These are phyloP conservation scores for Lyophyllum semitale DNA, from an alignment of 768 basidiomycete species.

Conservation along the genomic window DNA sequence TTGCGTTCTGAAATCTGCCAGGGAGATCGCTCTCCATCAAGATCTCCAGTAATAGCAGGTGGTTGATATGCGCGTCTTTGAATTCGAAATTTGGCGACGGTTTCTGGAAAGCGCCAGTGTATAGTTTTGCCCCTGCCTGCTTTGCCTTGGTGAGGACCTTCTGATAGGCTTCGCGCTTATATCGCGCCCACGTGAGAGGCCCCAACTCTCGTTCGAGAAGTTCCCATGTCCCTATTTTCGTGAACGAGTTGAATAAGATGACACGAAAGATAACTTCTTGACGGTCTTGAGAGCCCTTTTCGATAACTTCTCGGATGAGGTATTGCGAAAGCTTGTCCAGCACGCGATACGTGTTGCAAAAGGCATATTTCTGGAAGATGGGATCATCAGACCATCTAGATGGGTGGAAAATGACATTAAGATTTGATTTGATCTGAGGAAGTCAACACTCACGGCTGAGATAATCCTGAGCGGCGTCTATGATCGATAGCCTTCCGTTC, in stretches of 20 bases:
- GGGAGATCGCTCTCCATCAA: constrained; percentile 62
- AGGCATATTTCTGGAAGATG: constrained; percentile 55
- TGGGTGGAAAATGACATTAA: neutral
- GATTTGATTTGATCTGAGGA: constrained; percentile 9
- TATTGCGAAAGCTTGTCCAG: constrained; percentile 73
- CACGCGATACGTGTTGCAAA: constrained; percentile 78
- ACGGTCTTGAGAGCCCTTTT: constrained; percentile 61
- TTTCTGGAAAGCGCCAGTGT: constrained; percentile 72
- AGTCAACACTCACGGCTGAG: constrained; percentile 48
- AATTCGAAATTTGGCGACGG: constrained; percentile 61
- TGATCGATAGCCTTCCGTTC: constrained; percentile 62
- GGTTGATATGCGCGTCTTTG: constrained; percentile 53
- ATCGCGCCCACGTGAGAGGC: constrained; percentile 62
- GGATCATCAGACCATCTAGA: constrained; percentile 69
- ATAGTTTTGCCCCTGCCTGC: constrained; percentile 46
- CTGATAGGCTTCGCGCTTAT: constrained; percentile 53
- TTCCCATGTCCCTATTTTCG: constrained; percentile 73
- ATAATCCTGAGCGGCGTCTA: constrained; percentile 47
- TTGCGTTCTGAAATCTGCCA: constrained; percentile 44
- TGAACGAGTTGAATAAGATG: constrained; percentile 70
- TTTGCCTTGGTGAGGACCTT: constrained; percentile 48
- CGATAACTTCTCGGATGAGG: constrained; percentile 67
- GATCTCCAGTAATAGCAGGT: constrained; percentile 60
- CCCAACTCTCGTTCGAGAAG: constrained; percentile 52
- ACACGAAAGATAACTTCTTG: constrained; percentile 73